A percentile compares a stretch with the other conserved stretches of the same genome.
Evolutionary conservation across 2,329 filamentous ascomycete genomes (phyloP).

Genomic region (Colletotrichum salicis): DNA sequence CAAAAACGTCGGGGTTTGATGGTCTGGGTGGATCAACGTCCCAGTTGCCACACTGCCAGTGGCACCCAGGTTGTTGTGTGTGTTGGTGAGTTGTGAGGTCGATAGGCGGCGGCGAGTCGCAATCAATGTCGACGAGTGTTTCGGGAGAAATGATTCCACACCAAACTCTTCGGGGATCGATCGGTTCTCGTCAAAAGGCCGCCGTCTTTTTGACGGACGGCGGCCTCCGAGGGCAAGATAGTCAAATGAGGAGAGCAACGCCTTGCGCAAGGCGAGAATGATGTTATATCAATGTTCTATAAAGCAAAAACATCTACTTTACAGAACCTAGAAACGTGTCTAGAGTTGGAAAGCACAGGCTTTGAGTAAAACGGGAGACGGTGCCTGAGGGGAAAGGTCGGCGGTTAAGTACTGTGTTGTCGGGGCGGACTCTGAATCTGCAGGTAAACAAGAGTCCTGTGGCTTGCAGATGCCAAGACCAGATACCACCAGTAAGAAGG

Average conservation of each 20-base stretch:
- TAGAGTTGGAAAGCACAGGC: too few relatives aligned
- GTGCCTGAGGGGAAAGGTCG: background rate
- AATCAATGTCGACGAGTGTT: background rate
- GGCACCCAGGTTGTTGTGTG: background rate
- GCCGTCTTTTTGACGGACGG: slow-evolving; percentile 10
- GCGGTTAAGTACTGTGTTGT: background rate
- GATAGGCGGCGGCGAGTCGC: background rate
- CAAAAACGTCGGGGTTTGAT: background rate
- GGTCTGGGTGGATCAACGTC: too few relatives aligned
- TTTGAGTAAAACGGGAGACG: background rate
- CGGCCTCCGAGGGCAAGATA: background rate
- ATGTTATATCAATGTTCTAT: too few relatives aligned
- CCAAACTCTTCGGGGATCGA: background rate
- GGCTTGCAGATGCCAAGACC: background rate
- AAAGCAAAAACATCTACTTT: too few relatives aligned
- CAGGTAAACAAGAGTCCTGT: background rate
- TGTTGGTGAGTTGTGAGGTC: background rate
- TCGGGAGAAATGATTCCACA: background rate
- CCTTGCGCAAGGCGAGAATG: background rate
- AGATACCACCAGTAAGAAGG: background rate
- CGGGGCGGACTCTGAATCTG: background rate
- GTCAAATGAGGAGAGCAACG: background rate
- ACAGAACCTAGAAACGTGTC: too few relatives aligned
- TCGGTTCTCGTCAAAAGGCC: slow-evolving; percentile 3
- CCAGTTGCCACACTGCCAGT: too few relatives aligned